A percentile compares a stretch with the other conserved stretches of the same genome.
Conservation (phyloP, 495 filamentous ascomycete genomes). For the Annulohypoxylon stygium region DNA sequence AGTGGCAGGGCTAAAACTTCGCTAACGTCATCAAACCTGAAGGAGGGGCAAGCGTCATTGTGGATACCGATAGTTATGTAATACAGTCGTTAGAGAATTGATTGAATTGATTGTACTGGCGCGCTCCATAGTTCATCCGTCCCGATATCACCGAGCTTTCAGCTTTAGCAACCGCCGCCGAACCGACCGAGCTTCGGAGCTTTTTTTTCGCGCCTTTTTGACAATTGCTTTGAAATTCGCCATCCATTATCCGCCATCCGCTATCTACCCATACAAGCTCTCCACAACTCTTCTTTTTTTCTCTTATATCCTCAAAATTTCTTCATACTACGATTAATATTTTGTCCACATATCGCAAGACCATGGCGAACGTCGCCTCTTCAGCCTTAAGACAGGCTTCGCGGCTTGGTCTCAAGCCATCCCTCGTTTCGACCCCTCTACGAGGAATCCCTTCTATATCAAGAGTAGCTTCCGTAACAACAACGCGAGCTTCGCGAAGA, state of each 20-base stretch:
- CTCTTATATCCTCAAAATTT: conserved; percentile 23
- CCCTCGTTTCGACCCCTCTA: conserved; percentile 61
- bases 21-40: conserved; percentile 13
- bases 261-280: conserved; percentile 22
- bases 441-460: conserved; percentile 60
- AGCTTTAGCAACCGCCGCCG: conserved; percentile 21
- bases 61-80: neutral
- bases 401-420: conserved; percentile 71
- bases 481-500: conserved; percentile 57
- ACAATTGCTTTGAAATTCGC: conserved; percentile 38
- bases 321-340: conserved; percentile 32
- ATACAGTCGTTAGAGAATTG: neutral
- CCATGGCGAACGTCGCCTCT: conserved; percentile 80
- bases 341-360: conserved; percentile 45
- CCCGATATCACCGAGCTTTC: conserved; percentile 43
- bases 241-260: conserved; percentile 11
- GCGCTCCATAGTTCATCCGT: conserved; percentile 33
- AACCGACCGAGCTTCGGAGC: conserved; percentile 43
- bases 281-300: conserved; percentile 26
- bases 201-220: conserved; percentile 38
- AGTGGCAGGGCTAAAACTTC: neutral
- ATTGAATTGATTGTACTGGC: neutral
- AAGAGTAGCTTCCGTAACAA: conserved; percentile 56
- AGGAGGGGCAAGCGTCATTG: conserved; percentile 12
- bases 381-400: conserved; percentile 83